These are phyloP conservation scores for Argentina anserina DNA, from an alignment of 306 rosid genomes.

Conservation along the genomic window DNA sequence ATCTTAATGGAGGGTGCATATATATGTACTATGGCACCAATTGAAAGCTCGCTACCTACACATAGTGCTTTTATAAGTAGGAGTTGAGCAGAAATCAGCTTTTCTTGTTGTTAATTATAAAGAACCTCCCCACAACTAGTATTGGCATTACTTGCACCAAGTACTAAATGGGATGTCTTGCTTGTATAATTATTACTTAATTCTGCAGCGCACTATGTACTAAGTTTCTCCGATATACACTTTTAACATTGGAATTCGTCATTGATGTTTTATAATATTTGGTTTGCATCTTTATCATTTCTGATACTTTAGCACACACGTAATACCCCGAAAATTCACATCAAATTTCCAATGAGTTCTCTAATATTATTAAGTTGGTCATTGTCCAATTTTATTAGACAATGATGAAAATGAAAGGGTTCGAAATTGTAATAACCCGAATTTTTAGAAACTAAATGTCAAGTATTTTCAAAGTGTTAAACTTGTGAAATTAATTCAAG, in stretches of 20 bases:
- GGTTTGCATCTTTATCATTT: neutral
- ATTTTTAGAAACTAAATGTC: too few species aligned
- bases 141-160: neutral
- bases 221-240: neutral
- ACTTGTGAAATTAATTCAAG: too few species aligned
- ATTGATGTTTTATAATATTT: slow-evolving; percentile 1
- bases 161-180: slow-evolving; percentile 12
- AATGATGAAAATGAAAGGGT: too few species aligned
- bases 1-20: neutral
- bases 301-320: neutral
- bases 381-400: too few species aligned
- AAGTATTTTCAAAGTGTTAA: too few species aligned
- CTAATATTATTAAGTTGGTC: too few species aligned
- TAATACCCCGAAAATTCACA: too few species aligned
- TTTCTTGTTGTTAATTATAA: slow-evolving; percentile 3
- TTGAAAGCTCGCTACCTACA: neutral
- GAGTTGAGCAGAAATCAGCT: neutral
- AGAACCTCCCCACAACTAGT: neutral
- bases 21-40: neutral
- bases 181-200: slow-evolving; percentile 8
- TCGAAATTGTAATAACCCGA: too few species aligned
- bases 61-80: neutral
- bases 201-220: neutral
- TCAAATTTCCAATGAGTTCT: too few species aligned
- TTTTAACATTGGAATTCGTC: slow-evolving; percentile 4